A percentile compares a stretch with the other conserved stretches of the same genome.
Evolutionary conservation across 441 rosid species (phyloP).

Genomic region (Pelargonium cotyledonis): DNA sequence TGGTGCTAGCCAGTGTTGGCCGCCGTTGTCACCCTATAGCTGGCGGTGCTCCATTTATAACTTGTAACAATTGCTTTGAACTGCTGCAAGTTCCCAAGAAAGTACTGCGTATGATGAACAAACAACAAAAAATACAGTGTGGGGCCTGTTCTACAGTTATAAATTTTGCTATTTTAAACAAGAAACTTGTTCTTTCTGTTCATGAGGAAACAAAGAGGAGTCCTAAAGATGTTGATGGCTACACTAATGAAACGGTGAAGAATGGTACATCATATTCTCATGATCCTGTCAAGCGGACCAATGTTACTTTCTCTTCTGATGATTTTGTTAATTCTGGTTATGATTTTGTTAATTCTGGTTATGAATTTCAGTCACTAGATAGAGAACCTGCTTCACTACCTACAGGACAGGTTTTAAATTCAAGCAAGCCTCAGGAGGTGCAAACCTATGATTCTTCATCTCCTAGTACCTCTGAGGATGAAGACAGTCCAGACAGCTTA

Average conservation of each 20-base stretch:
- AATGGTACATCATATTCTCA: conserved; percentile 26
- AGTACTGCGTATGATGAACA: conserved; percentile 31
- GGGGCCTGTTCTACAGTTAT: conserved; percentile 68
- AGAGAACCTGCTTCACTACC: conserved; percentile 32
- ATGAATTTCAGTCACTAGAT: conserved; percentile 61
- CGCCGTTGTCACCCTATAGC: conserved; percentile 47
- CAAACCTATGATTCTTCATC: conserved; percentile 53
- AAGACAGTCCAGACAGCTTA: conserved; percentile 47
- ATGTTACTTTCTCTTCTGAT: conserved; percentile 59
- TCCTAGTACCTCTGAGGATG: conserved; percentile 54
- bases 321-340: conserved; percentile 65
- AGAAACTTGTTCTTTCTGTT: conserved; percentile 45
- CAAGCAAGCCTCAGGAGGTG: conserved; percentile 53
- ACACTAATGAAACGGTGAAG: conserved; percentile 32
- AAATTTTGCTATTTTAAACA: conserved; percentile 33
- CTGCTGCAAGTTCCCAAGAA: conserved; percentile 60
- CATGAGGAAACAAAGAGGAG: conserved; percentile 25
- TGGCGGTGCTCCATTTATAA: conserved; percentile 76
- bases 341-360: conserved; percentile 63
- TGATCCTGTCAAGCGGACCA: conserved; percentile 24
- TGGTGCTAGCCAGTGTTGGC: conserved; percentile 38
- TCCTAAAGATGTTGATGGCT: conserved; percentile 30
- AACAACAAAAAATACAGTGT: conserved; percentile 51
- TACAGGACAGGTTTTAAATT: conserved; percentile 34
- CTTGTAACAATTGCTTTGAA: conserved; percentile 63